phyloP scores from a whole-genome alignment of 805 yeast species.

The Starmerella potacharoeniae region DNA sequence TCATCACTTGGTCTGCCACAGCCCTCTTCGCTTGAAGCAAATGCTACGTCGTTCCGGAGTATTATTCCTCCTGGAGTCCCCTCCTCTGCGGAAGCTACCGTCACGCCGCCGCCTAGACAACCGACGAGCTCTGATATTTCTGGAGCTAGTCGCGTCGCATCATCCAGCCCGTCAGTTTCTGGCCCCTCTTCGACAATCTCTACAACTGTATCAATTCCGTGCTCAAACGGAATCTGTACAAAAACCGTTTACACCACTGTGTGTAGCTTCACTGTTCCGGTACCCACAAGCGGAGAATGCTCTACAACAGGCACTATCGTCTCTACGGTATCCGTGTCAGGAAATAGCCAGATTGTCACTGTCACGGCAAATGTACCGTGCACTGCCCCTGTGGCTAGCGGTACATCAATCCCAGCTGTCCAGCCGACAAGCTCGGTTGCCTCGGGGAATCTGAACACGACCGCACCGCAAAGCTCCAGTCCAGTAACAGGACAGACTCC shows the following conservation, averaged over 20 bases:
- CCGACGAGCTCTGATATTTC: too few relatives aligned
- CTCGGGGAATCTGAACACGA: too few relatives aligned
- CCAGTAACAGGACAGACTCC: too few relatives aligned
- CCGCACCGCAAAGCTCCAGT: too few relatives aligned
- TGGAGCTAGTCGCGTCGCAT: background rate
- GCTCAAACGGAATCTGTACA: background rate
- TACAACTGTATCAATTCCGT: slow-evolving; percentile 16
- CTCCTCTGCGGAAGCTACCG: background rate
- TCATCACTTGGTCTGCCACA: too few relatives aligned
- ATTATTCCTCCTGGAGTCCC: too few relatives aligned
- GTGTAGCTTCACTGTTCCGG: background rate
- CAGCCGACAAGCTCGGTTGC: too few relatives aligned
- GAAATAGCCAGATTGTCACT: slow-evolving; percentile 5
- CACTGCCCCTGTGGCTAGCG: background rate
- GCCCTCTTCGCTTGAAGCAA: too few relatives aligned
- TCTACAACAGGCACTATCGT: background rate
- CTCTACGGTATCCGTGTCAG: background rate
- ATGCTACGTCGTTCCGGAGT: too few relatives aligned
- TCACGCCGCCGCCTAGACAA: background rate
- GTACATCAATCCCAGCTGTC: background rate
- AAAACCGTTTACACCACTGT: background rate
- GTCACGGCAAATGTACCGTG: slow-evolving; percentile 6
- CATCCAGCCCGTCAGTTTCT: background rate
- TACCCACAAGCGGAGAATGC: background rate
- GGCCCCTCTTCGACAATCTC: background rate